These are phyloP conservation scores for Nicotiana knightiana DNA, from an alignment of 257 asterid genomes.

Conservation along the genomic window DNA sequence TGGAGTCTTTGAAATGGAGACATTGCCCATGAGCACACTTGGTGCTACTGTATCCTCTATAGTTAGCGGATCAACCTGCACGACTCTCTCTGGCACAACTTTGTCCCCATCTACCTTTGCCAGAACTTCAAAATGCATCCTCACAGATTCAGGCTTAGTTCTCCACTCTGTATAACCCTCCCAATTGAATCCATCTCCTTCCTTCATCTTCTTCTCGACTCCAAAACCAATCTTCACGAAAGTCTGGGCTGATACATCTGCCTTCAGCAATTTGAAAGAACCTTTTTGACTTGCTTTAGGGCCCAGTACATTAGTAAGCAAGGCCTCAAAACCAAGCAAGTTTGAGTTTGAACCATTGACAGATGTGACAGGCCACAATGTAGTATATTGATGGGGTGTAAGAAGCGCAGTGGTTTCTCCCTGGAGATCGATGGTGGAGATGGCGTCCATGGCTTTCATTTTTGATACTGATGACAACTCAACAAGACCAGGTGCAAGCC, in stretches of 20 bases:
- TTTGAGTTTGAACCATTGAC: conserved; percentile 63
- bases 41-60: conserved; percentile 56
- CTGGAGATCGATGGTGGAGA: conserved; percentile 49
- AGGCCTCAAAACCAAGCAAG: conserved; percentile 72
- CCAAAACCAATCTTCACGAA: conserved; percentile 82
- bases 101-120: conserved; percentile 87
- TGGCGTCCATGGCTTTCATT: conserved; percentile 26
- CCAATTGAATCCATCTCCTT: conserved; percentile 33
- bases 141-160: conserved; percentile 54
- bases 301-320: conserved; percentile 75
- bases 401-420: conserved; percentile 72
- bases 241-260: conserved; percentile 83
- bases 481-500: conserved; percentile 95
- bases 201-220: conserved; percentile 59
- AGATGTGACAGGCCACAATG: conserved; percentile 79
- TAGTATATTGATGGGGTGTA: conserved; percentile 40
- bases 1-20: conserved; percentile 54
- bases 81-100: conserved; percentile 77
- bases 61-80: conserved; percentile 61
- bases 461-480: conserved; percentile 84
- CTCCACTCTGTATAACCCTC: conserved; percentile 81
- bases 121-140: conserved; percentile 93
- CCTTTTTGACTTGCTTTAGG: conserved; percentile 59
- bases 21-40: conserved; percentile 46
- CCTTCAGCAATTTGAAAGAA: conserved; percentile 76